Percentiles rank a stretch among this genome's conserved stretches.
Evolutionary conservation across 2,329 filamentous ascomycete species (phyloP).

Genomic region (Pseudogymnoascus sp.): DNA sequence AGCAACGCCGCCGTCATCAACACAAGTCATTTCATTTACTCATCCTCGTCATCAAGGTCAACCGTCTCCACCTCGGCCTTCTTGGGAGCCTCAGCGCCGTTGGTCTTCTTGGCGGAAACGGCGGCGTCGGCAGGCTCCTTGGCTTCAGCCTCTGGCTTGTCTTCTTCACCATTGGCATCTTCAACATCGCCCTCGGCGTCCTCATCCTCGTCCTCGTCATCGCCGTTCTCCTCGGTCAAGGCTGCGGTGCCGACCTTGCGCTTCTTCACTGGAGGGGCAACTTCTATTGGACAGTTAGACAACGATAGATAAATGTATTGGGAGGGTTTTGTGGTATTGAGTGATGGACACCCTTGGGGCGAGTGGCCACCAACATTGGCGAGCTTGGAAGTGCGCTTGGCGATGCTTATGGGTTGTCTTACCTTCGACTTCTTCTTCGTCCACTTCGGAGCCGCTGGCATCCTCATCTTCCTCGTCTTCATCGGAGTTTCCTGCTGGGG

Average conservation of each 20-base stretch:
- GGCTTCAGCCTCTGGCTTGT: background rate
- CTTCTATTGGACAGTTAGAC: constrained; percentile 13
- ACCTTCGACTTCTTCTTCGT: constrained; percentile 19
- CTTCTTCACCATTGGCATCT: constrained; percentile 12
- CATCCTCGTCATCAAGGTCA: constrained; percentile 6
- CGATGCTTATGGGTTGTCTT: constrained; percentile 2
- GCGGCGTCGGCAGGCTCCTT: background rate
- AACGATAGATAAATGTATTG: background rate
- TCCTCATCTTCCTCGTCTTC: constrained; percentile 28
- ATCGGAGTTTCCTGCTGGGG: constrained; percentile 30
- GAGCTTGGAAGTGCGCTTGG: background rate
- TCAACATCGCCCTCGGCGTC: constrained; percentile 14
- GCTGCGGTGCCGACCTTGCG: constrained; percentile 20
- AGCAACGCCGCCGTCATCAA: background rate
- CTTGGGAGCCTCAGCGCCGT: background rate
- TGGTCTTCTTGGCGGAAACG: background rate
- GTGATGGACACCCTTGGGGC: background rate
- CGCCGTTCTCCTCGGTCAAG: background rate
- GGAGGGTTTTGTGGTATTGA: background rate
- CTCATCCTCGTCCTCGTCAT: constrained; percentile 13
- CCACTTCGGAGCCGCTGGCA: constrained; percentile 18
- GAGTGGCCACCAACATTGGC: background rate
- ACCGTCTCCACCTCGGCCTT: background rate
- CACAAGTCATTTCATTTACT: background rate
- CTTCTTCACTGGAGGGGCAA: constrained; percentile 23